Evolutionary conservation across 108 stramenopile species (phyloP).

Genomic region (Hondaea fermentalgiana): DNA sequence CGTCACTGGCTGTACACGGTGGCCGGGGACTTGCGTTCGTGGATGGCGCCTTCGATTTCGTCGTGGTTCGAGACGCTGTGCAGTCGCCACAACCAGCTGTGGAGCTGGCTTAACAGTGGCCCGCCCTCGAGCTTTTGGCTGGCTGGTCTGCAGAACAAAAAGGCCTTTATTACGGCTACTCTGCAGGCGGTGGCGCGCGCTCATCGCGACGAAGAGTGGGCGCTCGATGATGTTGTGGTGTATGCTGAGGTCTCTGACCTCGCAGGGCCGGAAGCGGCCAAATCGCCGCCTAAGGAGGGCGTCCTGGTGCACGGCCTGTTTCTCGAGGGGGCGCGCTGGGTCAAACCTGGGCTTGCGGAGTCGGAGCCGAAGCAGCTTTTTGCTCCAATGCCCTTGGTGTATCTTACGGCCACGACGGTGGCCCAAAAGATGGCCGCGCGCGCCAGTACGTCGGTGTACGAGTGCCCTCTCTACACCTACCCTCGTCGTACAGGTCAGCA

Average conservation of each 20-base stretch:
- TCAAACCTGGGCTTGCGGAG: slow-evolving; percentile 48
- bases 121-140: slow-evolving; percentile 69
- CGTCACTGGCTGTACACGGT: slow-evolving; percentile 69
- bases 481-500: slow-evolving; percentile 62
- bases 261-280: slow-evolving; percentile 53
- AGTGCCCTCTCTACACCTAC: slow-evolving; percentile 79
- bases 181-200: slow-evolving; percentile 77
- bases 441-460: slow-evolving; percentile 52
- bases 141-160: slow-evolving; percentile 77
- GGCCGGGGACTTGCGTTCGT: slow-evolving; percentile 78
- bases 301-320: slow-evolving; percentile 74
- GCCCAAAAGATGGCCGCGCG: slow-evolving; percentile 47
- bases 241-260: slow-evolving; percentile 68
- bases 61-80: slow-evolving; percentile 73
- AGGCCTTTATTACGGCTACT: slow-evolving; percentile 76
- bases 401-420: slow-evolving; percentile 58
- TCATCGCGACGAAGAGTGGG: slow-evolving; percentile 73
- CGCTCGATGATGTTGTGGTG: slow-evolving; percentile 74
- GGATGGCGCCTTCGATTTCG: slow-evolving; percentile 68
- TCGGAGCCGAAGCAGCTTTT: slow-evolving; percentile 67
- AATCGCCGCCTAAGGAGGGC: slow-evolving; percentile 60
- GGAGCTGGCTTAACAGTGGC: slow-evolving; percentile 64
- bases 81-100: slow-evolving; percentile 65
- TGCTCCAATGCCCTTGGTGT: slow-evolving; percentile 60
- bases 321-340: slow-evolving; percentile 74